Evolutionary conservation across 108 stramenopile genomes (phyloP), one percentile per base, ranked within the genome.

Genomic region (Aurantiochytrium sp.): DNA sequence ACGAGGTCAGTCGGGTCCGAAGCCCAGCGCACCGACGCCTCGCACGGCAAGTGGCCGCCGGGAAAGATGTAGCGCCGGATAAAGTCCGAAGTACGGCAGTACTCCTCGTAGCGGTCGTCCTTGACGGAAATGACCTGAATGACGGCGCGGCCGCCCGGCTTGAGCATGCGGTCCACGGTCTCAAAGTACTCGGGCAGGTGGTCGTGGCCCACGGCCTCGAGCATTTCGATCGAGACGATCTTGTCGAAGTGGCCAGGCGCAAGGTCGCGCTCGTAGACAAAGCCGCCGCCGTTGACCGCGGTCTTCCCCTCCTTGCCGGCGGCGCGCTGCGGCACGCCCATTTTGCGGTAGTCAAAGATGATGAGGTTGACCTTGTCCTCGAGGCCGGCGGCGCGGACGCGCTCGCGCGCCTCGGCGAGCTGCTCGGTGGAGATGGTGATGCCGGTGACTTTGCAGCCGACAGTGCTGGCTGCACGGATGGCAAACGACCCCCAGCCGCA

Each of bases 111-210:
- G 30, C 97, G 93, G n/a, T 92, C 87, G 87, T 98, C 98, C 4
- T 97, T 96, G 10, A 97, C 97, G 8, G 97, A 97, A 86, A 99
- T 98, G 31, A 97, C 97, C 91, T 97, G 95, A 96, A 99, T 97
- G 8, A 97, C 97, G 36, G 97, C 91, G 24, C 95, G 89, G 12
- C 98, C 98, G 55, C 93, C 94, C 37, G 92, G 95, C 31, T 88
- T 90, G 54, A 99, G 90, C 22, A 97, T 94, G 86, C 94, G 94
- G 36, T 97, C 97, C 3, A 96, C 95, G 21, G 96, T 95, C 91
- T 94, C 95, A 88, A 95, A 98, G 92, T 95, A 99, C 68, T 94
- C 54, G 17, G 87, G 87, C 45, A 93, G 93, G 85, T 97, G 95
- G 42, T 96, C 95, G 90, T 97, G 97, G 30, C 98, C 98, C 6